These are phyloP conservation scores for Citrus cavaleriei DNA, from an alignment of 345 rosid genomes.

Conservation along the genomic window DNA sequence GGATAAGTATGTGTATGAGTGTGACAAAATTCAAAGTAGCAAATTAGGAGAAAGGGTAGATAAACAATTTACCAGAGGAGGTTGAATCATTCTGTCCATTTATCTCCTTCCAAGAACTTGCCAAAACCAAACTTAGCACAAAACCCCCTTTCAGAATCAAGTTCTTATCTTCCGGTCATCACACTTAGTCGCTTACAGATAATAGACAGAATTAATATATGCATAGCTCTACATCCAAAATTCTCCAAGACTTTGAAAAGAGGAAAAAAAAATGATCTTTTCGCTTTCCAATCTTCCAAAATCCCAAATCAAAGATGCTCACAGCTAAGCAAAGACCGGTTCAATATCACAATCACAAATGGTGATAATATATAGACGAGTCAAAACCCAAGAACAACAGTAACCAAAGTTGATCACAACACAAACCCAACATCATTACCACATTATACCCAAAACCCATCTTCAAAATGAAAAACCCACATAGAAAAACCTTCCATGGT, in stretches of 20 bases:
- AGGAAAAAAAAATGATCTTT: neutral
- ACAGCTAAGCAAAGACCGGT: constrained; percentile 5
- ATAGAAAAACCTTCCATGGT: constrained; percentile 14
- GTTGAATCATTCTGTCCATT: constrained; percentile 67
- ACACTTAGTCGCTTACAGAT: neutral
- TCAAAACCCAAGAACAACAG: constrained; percentile 12
- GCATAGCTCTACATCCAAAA: constrained; percentile 1
- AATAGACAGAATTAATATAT: constrained; percentile 4
- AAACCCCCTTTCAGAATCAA: constrained; percentile 26
- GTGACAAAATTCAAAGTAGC: constrained; percentile 2
- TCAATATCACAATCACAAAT: constrained; percentile 6
- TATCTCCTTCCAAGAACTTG: constrained; percentile 20
- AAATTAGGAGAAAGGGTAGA: constrained; percentile 4
- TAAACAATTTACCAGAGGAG: constrained; percentile 57
- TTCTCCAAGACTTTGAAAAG: neutral
- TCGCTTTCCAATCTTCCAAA: neutral
- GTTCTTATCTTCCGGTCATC: constrained; percentile 14
- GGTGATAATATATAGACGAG: neutral
- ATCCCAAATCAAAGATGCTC: neutral
- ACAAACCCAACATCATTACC: constrained; percentile 16
- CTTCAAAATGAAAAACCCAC: constrained; percentile 29
- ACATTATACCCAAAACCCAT: constrained; percentile 24
- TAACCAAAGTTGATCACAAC: constrained; percentile 12
- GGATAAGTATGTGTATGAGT: neutral
- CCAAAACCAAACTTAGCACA: constrained; percentile 20